Evolutionary conservation across 306 rosid species (phyloP), one percentile per base, ranked within the genome.

Genomic region (Quercus bicolor): DNA sequence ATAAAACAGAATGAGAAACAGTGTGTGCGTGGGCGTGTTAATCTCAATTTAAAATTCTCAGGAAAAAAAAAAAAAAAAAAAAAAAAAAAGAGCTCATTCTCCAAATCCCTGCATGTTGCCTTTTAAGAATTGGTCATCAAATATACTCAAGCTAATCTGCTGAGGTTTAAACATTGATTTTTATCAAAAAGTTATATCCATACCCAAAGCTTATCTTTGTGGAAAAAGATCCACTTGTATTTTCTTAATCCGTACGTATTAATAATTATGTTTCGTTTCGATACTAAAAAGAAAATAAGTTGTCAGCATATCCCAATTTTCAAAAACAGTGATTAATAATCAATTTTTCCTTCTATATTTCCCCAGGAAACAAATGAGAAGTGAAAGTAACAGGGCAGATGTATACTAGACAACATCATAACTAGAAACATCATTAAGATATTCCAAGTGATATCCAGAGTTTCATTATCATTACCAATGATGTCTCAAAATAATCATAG

Each of bases 381-480:
- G 68, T 23, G 55, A 29, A 28, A 8, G 19, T 6, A 61, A 45
- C 56, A 31, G 2, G 4, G 21, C 26, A 20, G 43, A n/a, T 70
- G 61, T 19, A 57, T 48, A 70, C 76, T 62, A 20, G 60, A 48
- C 75, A 69, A 68, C 75, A 77, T 69, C 56, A 77, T 77, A n/a
- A 37, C 20, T 4, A 77, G 24, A 40, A 34, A 68, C 76, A 71
- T 57, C 59, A 70, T 78, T 56, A 71, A 31, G 28, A 29, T 11
- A 48, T 78, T 26, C 51, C 33, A 78, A 78, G 72, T 70, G 76
- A 68, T 11, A 71, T 11, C 57, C 52, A 1, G 37, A 72, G 52
- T n/a, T 48, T 31, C 10, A 72, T 13, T 62, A 79, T 52, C 21
- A 45, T n/a, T 12, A 14, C 33, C 10, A n/a, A 59, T 29, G 53